Evolutionary conservation across 805 yeast species (phyloP).

Genomic region (Saccharomyces jurei): DNA sequence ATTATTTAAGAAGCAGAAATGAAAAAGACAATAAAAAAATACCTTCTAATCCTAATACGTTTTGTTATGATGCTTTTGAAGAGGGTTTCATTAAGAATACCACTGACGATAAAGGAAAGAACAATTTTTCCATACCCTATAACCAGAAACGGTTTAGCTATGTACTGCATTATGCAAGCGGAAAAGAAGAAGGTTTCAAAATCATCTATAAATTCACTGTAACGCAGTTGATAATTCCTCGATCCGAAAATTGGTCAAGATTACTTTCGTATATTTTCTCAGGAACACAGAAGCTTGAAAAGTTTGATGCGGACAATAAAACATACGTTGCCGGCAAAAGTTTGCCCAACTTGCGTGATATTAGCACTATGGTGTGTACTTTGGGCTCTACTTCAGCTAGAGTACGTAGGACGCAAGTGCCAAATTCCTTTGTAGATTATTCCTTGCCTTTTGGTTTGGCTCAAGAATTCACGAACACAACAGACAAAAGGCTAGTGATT

Average conservation of each 20-base stretch:
- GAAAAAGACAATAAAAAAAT: not conserved
- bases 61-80: not conserved
- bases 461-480: conserved; percentile 7
- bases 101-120: not conserved
- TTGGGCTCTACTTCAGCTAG: conserved; percentile 14
- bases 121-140: not conserved
- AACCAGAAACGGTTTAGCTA: not conserved
- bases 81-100: not conserved
- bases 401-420: conserved; percentile 5
- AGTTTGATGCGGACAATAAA: not conserved
- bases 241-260: conserved; percentile 11
- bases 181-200: not conserved
- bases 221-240: conserved; percentile 7
- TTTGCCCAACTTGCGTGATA: conserved; percentile 3
- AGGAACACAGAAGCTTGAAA: not conserved
- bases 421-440: conserved; percentile 16
- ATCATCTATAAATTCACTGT: conserved; percentile 3
- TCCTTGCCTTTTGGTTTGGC: conserved; percentile 13
- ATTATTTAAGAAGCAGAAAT: not conserved
- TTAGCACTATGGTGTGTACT: conserved; percentile 13
- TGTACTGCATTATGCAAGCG: not conserved
- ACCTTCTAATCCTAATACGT: not conserved
- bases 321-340: not conserved
- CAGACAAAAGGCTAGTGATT: conserved; percentile 13
- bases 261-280: conserved; percentile 10